Evolutionary conservation across 306 rosid genomes (phyloP).

Genomic region (Lathyrus aphaca): DNA sequence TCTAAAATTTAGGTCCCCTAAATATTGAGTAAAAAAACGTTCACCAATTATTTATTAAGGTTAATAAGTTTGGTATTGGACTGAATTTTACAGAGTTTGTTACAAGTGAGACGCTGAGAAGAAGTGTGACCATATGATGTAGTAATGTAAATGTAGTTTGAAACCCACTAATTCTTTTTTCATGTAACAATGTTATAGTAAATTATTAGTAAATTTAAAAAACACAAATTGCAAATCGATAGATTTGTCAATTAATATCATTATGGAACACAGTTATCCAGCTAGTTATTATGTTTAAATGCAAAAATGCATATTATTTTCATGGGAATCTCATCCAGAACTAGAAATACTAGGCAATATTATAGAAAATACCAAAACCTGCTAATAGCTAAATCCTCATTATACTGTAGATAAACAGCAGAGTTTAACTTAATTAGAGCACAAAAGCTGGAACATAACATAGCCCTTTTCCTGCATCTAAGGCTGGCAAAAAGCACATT

Average conservation of each 20-base stretch:
- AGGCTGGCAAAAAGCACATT: slow-evolving; percentile 17
- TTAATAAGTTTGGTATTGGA: no score
- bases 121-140: no score
- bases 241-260: slow-evolving; percentile 9
- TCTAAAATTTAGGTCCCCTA: no score
- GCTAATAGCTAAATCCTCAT: slow-evolving; percentile 34
- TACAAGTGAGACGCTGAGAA: no score
- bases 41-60: no score
- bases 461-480: slow-evolving; percentile 26
- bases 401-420: slow-evolving; percentile 40
- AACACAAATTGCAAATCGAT: not conserved
- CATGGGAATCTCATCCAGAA: slow-evolving; percentile 26
- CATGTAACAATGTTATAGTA: not conserved
- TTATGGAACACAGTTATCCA: not conserved
- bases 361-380: slow-evolving; percentile 1
- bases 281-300: slow-evolving; percentile 1
- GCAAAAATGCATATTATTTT: slow-evolving; percentile 28
- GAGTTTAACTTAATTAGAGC: slow-evolving; percentile 10
- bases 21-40: no score
- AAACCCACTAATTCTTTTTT: not conserved
- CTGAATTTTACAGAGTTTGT: no score
- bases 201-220: not conserved
- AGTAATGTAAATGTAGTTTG: no score
- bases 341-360: not conserved
- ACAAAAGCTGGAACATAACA: slow-evolving; percentile 32